A percentile compares a stretch with the other conserved stretches of the same genome.
phyloP scores from a whole-genome alignment of 805 yeast species.

The Schwanniomyces polymorphus region DNA sequence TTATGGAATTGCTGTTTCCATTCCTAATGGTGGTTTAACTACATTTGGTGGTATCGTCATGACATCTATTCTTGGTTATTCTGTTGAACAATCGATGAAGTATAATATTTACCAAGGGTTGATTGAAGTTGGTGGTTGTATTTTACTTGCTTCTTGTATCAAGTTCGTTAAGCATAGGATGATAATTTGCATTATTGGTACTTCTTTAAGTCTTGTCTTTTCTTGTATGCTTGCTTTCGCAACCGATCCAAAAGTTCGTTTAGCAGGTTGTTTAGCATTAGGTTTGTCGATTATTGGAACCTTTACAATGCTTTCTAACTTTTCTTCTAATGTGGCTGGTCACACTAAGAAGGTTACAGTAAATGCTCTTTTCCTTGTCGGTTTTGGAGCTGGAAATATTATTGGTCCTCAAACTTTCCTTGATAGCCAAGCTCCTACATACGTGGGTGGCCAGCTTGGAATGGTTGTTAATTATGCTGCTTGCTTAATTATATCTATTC shows the following conservation, averaged over 20 bases:
- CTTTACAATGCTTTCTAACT: constrained; percentile 34
- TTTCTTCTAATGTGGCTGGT: constrained; percentile 17
- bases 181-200: constrained; percentile 19
- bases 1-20: neutral
- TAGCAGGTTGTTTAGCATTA: constrained; percentile 29
- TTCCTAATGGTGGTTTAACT: constrained; percentile 4
- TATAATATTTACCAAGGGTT: constrained; percentile 36
- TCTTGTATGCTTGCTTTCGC: constrained; percentile 46
- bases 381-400: constrained; percentile 44
- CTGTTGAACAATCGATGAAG: constrained; percentile 18
- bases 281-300: neutral
- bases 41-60: constrained; percentile 5
- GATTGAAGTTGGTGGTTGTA: constrained; percentile 27
- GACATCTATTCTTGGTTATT: constrained; percentile 8
- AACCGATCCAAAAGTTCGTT: constrained; percentile 25
- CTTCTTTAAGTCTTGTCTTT: neutral
- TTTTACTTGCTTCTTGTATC: constrained; percentile 25
- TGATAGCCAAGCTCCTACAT: constrained; percentile 43
- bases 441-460: constrained; percentile 41
- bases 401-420: constrained; percentile 56
- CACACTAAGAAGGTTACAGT: constrained; percentile 22
- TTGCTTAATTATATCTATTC: neutral
- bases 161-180: constrained; percentile 24
- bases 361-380: constrained; percentile 17
- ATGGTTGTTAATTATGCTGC: constrained; percentile 26